Conservation (phyloP, 1,284 basidiomycete species). For the Tremellales sp. region DNA sequence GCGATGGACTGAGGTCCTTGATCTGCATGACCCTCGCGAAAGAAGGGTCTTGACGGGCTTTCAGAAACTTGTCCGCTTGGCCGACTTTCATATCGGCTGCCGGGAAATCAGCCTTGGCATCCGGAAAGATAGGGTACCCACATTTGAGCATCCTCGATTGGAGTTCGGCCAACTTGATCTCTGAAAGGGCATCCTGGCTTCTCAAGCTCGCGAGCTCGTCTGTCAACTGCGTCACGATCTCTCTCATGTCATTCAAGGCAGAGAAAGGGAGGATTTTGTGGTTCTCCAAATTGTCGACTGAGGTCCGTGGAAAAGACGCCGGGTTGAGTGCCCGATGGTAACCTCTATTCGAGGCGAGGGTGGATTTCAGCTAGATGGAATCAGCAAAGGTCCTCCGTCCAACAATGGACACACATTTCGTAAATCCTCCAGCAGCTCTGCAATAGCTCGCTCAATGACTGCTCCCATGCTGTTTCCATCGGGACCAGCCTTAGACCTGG, state of each 20-base stretch:
- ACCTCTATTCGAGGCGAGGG: constrained; percentile 29
- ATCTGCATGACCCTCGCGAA: constrained; percentile 51
- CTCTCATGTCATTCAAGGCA: constrained; percentile 25
- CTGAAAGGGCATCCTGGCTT: constrained; percentile 18
- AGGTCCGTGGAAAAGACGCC: constrained; percentile 11
- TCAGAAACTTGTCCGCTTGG: constrained; percentile 51
- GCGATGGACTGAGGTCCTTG: constrained; percentile 53
- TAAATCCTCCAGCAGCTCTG: constrained; percentile 44
- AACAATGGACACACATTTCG: constrained; percentile 15
- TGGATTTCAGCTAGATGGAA: constrained; percentile 38
- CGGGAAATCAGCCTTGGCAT: not conserved
- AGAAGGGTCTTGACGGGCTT: constrained; percentile 51
- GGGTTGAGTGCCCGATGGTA: constrained; percentile 30
- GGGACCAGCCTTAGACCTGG: too few relatives aligned
- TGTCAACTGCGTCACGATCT: constrained; percentile 25
- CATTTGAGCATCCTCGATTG: constrained; percentile 51
- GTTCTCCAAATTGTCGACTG: constrained; percentile 33
- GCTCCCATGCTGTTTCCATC: constrained; percentile 24
- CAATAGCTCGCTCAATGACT: constrained; percentile 41
- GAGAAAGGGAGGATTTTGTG: constrained; percentile 35
- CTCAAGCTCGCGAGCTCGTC: constrained; percentile 33
- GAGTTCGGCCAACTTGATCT: constrained; percentile 47
- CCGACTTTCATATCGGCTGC: constrained; percentile 51
- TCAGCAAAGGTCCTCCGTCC: constrained; percentile 8
- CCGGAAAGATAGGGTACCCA: constrained; percentile 24